Conservation (phyloP, 495 filamentous ascomycete species). For the Penicillium crystallinum region DNA sequence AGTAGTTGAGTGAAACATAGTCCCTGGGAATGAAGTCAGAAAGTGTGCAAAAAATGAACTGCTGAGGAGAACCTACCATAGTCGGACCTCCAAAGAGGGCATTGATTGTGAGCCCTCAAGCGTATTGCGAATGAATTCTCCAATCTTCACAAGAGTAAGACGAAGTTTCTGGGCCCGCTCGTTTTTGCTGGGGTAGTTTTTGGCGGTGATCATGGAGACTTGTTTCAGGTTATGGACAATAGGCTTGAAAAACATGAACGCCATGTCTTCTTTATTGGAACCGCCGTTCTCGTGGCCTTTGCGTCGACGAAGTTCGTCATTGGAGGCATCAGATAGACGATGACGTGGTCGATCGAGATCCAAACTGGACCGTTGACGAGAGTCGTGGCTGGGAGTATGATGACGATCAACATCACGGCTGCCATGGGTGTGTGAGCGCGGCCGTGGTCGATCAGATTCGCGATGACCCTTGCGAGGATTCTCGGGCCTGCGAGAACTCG, state of each 20-base stretch:
- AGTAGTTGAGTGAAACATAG: constrained; percentile 43
- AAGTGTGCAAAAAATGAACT: not conserved
- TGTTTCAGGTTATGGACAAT: constrained; percentile 54
- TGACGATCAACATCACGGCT: constrained; percentile 45
- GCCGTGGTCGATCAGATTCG: constrained; percentile 47
- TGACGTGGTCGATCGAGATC: constrained; percentile 33
- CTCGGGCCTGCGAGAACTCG: constrained; percentile 18
- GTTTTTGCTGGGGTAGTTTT: constrained; percentile 54
- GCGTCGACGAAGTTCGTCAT: constrained; percentile 40
- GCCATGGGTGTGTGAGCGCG: constrained; percentile 45
- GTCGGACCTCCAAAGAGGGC: constrained; percentile 37
- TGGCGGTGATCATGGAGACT: constrained; percentile 57
- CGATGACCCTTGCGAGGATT: constrained; percentile 41
- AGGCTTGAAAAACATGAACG: constrained; percentile 55
- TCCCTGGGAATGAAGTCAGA: constrained; percentile 30
- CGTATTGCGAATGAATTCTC: constrained; percentile 41
- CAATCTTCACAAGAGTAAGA: constrained; percentile 44
- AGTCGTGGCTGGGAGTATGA: constrained; percentile 37
- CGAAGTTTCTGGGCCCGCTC: constrained; percentile 48
- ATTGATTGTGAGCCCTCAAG: constrained; percentile 30
- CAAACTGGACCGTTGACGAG: constrained; percentile 31
- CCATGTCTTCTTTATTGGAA: constrained; percentile 46
- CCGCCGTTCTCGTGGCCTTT: constrained; percentile 38
- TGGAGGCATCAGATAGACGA: constrained; percentile 35
- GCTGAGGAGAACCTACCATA: constrained; percentile 39